Evolutionary conservation across 192 early-diverging fungal genomes (phyloP), one percentile per base, ranked within the genome.

Genomic region (Linderina pennispora): DNA sequence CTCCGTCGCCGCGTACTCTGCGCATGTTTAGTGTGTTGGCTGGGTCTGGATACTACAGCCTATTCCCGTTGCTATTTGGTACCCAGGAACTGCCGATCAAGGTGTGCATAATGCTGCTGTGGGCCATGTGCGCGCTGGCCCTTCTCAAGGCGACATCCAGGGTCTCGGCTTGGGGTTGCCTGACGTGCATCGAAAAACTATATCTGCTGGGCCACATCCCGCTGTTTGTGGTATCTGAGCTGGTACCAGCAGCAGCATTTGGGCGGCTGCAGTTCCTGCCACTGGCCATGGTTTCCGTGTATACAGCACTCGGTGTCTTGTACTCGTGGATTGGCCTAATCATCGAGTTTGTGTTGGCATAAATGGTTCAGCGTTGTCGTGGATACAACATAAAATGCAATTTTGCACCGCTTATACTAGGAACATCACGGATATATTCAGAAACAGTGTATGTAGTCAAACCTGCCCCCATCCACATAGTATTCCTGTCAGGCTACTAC

Each of bases 221-320:
- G n/a, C 48, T 74, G 40, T 62, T 74, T 52, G 43, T 42, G 19
- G 25, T 40, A 0, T 43, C 50, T 8, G 68, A 72, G 40, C 26
- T 65, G 9, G 41, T 36, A 17, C 62, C 68, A 0, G 40, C 21
- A 24, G 11, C 9, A n/a, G 7, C 32, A n/a, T 72, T 72, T 56
- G 73, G 72, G 1, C 62, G 58, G 22, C 43, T 88, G 28, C 78
- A 78, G 49, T 93, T 96, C 45, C 48, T 96, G 50, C 89, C 90
- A 14, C 69, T 96, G 48, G 82, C 91, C 77, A 48, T 86, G 35
- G 81, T 83, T 0, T 88, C 85, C 1, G 75, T 89, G 8, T 92
- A 92, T 55, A 79, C 78, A 15, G 76, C 84, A 8, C 40, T 84
- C 1, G 92, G 91, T 14, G 71, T 93, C 8, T 24, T 80, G 19